phyloP scores from a whole-genome alignment of 2,329 filamentous ascomycete genomes.

The Talaromyces pinophilus region DNA sequence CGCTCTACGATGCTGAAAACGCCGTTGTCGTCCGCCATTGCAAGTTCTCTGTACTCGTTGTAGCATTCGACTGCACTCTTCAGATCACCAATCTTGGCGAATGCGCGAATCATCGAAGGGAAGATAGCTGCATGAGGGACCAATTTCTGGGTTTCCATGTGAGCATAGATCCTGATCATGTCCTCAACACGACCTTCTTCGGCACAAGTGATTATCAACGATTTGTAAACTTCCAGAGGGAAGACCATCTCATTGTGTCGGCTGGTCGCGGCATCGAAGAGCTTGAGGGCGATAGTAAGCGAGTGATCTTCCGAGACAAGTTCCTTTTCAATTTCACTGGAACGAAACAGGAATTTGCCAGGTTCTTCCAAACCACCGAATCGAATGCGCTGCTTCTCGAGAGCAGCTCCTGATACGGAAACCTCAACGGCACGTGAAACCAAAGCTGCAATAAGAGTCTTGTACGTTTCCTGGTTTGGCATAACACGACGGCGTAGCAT shows the following conservation, averaged over 20 bases:
- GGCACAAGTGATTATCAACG: slow-evolving; percentile 84
- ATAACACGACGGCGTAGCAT: slow-evolving; percentile 85
- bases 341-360: slow-evolving; percentile 84
- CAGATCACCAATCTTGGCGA: slow-evolving; percentile 77
- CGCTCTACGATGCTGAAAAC: slow-evolving; percentile 67
- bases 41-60: slow-evolving; percentile 86
- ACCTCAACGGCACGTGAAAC: slow-evolving; percentile 80
- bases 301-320: slow-evolving; percentile 87
- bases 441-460: slow-evolving; percentile 80
- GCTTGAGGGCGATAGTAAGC: slow-evolving; percentile 77
- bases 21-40: slow-evolving; percentile 80
- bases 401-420: slow-evolving; percentile 66
- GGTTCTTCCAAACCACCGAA: slow-evolving; percentile 83
- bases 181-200: slow-evolving; percentile 76
- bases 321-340: slow-evolving; percentile 81
- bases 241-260: slow-evolving; percentile 64
- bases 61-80: slow-evolving; percentile 91
- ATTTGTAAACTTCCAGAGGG: slow-evolving; percentile 78
- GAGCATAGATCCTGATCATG: slow-evolving; percentile 86
- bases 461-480: slow-evolving; percentile 83
- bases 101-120: slow-evolving; percentile 92
- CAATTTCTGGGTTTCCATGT: slow-evolving; percentile 80
- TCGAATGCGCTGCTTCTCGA: slow-evolving; percentile 80
- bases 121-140: slow-evolving; percentile 80
- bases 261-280: slow-evolving; percentile 75